Evolutionary conservation across 1,284 basidiomycete genomes (phyloP).

Genomic region (Trametes versicolor): DNA sequence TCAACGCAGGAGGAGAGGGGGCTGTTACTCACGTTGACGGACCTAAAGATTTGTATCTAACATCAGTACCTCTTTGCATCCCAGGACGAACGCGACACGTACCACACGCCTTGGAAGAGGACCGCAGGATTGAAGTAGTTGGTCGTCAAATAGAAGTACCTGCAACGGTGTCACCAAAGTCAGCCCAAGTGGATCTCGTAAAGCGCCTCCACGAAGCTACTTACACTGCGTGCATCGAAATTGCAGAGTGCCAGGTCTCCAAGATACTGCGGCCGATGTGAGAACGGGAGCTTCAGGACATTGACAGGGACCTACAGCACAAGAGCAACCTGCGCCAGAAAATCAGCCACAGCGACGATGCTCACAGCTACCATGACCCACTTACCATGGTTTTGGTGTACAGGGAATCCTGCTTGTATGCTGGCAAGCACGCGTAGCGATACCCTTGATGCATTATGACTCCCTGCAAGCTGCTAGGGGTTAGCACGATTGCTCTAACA

Average conservation of each 20-base stretch:
- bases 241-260: constrained; percentile 9
- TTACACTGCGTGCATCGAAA: constrained; percentile 8
- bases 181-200: no score
- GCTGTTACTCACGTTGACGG: constrained; percentile 10
- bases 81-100: neutral
- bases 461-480: neutral
- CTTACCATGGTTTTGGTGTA: constrained; percentile 6
- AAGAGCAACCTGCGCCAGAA: neutral
- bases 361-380: neutral
- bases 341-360: neutral
- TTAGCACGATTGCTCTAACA: neutral
- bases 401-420: constrained; percentile 2
- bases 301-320: neutral
- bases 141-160: constrained; percentile 8
- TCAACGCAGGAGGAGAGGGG: neutral
- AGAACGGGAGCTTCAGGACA: neutral
- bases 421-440: constrained; percentile 1
- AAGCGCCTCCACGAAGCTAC: neutral
- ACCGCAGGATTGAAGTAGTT: constrained; percentile 11
- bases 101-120: constrained; percentile 13
- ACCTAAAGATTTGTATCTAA: neutral
- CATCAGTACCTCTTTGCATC: neutral
- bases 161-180: neutral
- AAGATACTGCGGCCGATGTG: neutral
- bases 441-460: constrained; percentile 7